Conservation (phyloP, 2,329 filamentous ascomycete species). For the Cercospora sojina region DNA sequence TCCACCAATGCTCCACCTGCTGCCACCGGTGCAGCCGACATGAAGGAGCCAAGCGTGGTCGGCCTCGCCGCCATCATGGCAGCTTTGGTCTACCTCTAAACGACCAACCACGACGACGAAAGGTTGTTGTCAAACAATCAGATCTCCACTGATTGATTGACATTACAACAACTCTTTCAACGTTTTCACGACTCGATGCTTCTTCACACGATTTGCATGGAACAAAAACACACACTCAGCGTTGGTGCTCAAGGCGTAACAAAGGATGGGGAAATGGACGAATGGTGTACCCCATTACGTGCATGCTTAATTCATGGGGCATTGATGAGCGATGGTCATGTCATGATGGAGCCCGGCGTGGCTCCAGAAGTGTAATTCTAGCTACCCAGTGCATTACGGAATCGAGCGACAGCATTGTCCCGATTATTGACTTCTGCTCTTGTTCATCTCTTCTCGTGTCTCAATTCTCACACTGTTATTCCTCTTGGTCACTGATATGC, state of each 20-base stretch:
- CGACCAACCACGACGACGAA: neutral
- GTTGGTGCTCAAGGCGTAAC: constrained; percentile 27
- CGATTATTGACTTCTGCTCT: neutral
- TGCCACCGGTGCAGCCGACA: constrained; percentile 21
- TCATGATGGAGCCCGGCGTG: constrained; percentile 15
- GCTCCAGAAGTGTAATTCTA: constrained; percentile 6
- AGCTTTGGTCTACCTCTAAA: constrained; percentile 28
- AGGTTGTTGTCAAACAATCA: neutral
- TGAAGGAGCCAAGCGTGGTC: constrained; percentile 23
- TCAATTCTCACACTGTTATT: neutral
- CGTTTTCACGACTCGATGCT: constrained; percentile 16
- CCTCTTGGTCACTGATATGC: too few species aligned
- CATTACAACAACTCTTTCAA: neutral
- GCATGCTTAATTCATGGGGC: constrained; percentile 20
- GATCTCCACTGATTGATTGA: neutral
- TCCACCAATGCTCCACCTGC: constrained; percentile 25
- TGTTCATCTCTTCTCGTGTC: neutral
- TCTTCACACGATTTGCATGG: constrained; percentile 17
- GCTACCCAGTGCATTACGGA: neutral
- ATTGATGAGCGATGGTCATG: constrained; percentile 19
- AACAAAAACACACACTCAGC: neutral
- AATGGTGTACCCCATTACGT: constrained; percentile 27
- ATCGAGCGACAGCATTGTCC: neutral
- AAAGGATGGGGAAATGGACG: constrained; percentile 13
- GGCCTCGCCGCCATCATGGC: constrained; percentile 27